Conservation (phyloP, 257 asterid species). For the Parsonsia alboflavescens region DNA sequence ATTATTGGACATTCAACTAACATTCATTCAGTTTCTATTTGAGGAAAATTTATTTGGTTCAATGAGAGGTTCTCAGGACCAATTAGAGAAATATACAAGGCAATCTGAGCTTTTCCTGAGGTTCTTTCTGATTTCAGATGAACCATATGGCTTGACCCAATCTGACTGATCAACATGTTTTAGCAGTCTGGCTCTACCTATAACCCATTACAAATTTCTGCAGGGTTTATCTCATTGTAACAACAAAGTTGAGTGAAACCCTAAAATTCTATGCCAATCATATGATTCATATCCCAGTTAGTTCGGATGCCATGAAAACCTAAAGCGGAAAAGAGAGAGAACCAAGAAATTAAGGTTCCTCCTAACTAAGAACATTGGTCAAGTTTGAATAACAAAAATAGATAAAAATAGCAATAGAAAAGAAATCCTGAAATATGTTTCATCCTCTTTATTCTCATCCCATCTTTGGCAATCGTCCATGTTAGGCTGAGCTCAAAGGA, state of each 20-base stretch:
- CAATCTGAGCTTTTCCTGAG: neutral
- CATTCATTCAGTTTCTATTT: neutral
- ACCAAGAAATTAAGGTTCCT: neutral
- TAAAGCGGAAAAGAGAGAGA: neutral
- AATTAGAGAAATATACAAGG: neutral
- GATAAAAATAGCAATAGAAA: neutral
- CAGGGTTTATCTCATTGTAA: neutral
- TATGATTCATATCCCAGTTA: neutral
- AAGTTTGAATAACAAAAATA: neutral
- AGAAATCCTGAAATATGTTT: neutral
- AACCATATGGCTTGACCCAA: neutral
- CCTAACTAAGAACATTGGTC: neutral
- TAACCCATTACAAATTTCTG: neutral
- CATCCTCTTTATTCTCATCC: neutral
- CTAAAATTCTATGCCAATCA: neutral
- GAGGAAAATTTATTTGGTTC: neutral
- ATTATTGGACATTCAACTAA: neutral
- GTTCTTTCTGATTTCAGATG: neutral
- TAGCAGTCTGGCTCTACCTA: neutral
- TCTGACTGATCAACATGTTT: neutral
- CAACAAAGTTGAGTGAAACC: neutral
- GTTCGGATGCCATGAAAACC: neutral
- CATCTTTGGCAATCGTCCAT: neutral
- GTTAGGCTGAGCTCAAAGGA: neutral
- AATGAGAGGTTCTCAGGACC: neutral